These are phyloP conservation scores for Aspergillus cristatus DNA, from an alignment of 495 filamentous ascomycete genomes.

Conservation along the genomic window DNA sequence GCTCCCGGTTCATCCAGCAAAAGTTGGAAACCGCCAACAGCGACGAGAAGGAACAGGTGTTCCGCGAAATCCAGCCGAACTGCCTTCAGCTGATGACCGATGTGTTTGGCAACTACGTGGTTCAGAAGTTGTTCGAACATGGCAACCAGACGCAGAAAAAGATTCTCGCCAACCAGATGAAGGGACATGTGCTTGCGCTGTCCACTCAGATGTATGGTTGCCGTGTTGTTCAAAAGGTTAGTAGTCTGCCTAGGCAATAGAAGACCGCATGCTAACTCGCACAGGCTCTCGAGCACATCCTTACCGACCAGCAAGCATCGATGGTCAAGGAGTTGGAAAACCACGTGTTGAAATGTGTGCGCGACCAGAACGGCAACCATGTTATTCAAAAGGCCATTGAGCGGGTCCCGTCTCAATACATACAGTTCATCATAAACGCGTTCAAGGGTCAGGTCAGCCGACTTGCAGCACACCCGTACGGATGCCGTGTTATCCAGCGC, in stretches of 20 bases:
- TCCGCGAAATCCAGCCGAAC: conserved; percentile 76
- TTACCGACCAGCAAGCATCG: conserved; percentile 79
- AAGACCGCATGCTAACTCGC: conserved; percentile 9
- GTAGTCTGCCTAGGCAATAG: conserved; percentile 1
- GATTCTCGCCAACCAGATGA: conserved; percentile 76
- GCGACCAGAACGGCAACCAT: conserved; percentile 91
- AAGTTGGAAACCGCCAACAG: conserved; percentile 93
- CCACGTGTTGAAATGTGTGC: conserved; percentile 72
- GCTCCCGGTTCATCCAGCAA: conserved; percentile 90
- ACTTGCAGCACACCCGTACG: conserved; percentile 74
- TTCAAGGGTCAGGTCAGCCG: conserved; percentile 71
- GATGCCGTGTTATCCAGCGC: conserved; percentile 88
- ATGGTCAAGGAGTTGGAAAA: conserved; percentile 76
- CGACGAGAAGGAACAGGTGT: conserved; percentile 93
- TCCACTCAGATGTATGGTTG: conserved; percentile 93
- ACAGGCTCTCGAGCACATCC: conserved; percentile 83
- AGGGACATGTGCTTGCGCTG: conserved; percentile 65
- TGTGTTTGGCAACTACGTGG: conserved; percentile 96
- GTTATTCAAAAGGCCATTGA: conserved; percentile 95
- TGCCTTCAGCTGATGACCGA: conserved; percentile 87
- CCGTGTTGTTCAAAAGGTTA: conserved; percentile 87
- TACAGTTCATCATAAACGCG: conserved; percentile 82
- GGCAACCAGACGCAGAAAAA: conserved; percentile 92
- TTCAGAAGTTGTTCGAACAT: conserved; percentile 96
- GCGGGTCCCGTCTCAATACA: conserved; percentile 68